Conservation (phyloP, 768 basidiomycete species). For the Crucibulum laeve region DNA sequence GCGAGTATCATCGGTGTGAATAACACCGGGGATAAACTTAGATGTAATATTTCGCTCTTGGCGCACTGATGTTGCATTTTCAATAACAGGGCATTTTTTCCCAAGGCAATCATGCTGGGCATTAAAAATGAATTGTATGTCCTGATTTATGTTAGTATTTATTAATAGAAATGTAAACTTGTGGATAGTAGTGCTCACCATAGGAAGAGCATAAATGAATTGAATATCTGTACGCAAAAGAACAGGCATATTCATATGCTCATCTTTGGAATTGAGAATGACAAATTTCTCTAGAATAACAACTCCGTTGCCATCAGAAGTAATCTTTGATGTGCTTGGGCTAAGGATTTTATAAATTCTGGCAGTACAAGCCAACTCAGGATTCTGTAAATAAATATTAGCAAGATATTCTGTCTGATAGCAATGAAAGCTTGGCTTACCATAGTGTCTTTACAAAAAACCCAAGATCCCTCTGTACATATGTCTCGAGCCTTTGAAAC, state of each 20-base stretch:
- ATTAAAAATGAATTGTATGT: slow-evolving; percentile 6
- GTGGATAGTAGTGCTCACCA: neutral
- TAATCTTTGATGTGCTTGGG: no score
- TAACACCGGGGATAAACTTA: slow-evolving; percentile 3
- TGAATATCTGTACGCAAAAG: neutral
- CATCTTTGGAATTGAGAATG: neutral
- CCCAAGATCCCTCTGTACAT: neutral
- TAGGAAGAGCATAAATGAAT: neutral
- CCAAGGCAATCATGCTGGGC: slow-evolving; percentile 7
- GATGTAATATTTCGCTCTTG: slow-evolving; percentile 10
- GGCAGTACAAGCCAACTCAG: neutral
- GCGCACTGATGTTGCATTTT: neutral
- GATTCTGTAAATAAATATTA: no score
- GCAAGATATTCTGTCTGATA: neutral
- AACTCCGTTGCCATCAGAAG: neutral
- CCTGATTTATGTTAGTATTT: neutral
- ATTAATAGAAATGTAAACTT: neutral
- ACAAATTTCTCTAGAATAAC: neutral
- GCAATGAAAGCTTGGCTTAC: neutral
- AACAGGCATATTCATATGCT: neutral
- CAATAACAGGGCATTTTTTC: neutral
- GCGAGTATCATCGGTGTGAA: slow-evolving; percentile 7
- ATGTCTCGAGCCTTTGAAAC: neutral
- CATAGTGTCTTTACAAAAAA: neutral
- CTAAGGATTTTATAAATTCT: neutral